Evolutionary conservation across 73 alveolate species (phyloP).

Genomic region (Paramecium octaurelia): DNA sequence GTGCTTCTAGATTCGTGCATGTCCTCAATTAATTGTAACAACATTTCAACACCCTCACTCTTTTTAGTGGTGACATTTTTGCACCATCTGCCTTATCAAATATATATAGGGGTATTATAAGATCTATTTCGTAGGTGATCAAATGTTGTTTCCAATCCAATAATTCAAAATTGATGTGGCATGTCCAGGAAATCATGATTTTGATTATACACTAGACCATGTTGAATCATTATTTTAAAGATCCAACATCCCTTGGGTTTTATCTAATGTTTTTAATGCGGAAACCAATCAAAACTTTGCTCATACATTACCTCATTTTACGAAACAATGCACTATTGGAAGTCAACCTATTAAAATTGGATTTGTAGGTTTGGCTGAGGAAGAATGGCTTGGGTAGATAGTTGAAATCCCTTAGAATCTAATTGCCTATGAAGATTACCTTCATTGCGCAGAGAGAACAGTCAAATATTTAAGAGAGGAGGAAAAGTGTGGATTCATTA

Average conservation of each 20-base stretch:
- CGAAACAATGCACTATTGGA: neutral
- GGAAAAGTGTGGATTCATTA: neutral
- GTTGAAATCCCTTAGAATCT: neutral
- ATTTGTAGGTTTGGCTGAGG: slow-evolving; percentile 63
- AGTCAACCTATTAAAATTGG: slow-evolving; percentile 66
- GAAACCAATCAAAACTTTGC: neutral
- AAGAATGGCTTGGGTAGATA: slow-evolving; percentile 73
- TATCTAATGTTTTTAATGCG: neutral
- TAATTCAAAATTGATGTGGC: slow-evolving; percentile 68
- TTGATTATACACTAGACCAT: neutral
- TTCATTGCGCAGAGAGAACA: slow-evolving; percentile 8
- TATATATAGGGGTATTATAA: slow-evolving; percentile 16
- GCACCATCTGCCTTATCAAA: slow-evolving; percentile 76
- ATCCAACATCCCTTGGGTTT: neutral
- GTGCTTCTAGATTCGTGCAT: slow-evolving; percentile 74
- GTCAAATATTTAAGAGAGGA: neutral
- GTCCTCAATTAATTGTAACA: slow-evolving; percentile 42
- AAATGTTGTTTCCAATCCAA: slow-evolving; percentile 75
- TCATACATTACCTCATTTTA: neutral
- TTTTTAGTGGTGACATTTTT: slow-evolving; percentile 85
- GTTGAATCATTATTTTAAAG: neutral
- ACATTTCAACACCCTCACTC: slow-evolving; percentile 47
- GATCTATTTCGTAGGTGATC: slow-evolving; percentile 55
- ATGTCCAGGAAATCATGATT: slow-evolving; percentile 62
- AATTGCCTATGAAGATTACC: slow-evolving; percentile 30